phyloP scores from a whole-genome alignment of 208 protist genomes.

The Trypanosoma cruzi region DNA sequence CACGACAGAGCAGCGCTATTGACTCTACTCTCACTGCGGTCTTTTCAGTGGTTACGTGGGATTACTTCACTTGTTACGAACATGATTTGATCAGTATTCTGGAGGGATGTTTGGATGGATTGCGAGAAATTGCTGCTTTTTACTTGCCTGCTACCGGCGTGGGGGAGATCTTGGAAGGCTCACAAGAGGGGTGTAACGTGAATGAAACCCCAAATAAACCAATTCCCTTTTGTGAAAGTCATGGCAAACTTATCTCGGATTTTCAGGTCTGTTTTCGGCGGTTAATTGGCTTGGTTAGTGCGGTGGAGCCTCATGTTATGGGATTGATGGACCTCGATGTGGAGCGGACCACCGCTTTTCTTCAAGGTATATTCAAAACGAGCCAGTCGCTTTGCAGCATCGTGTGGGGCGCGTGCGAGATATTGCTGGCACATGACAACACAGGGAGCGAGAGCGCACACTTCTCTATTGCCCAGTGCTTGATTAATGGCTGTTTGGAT shows the following conservation, averaged over 20 bases:
- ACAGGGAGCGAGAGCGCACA: not conserved
- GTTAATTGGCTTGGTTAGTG: not conserved
- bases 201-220: not conserved
- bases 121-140: not conserved
- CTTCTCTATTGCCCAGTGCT: not conserved
- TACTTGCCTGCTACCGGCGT: not conserved
- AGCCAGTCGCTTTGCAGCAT: conserved; percentile 19
- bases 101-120: not conserved
- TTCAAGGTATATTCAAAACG: conserved; percentile 5
- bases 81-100: conserved; percentile 20
- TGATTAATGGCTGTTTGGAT: conserved; percentile 24
- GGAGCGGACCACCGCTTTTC: conserved; percentile 6
- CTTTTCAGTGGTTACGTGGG: conserved; percentile 16
- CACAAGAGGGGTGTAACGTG: not conserved
- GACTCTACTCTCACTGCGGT: conserved; percentile 4
- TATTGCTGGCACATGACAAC: not conserved
- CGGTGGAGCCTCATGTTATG: conserved; percentile 9
- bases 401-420: conserved; percentile 6
- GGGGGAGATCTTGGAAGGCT: no score
- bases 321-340: not conserved
- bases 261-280: conserved; percentile 19
- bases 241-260: not conserved
- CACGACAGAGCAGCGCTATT: not conserved
- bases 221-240: no score
- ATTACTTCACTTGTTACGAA: conserved; percentile 24